phyloP scores from a whole-genome alignment of 306 rosid genomes.

The Cicer judaicum region DNA sequence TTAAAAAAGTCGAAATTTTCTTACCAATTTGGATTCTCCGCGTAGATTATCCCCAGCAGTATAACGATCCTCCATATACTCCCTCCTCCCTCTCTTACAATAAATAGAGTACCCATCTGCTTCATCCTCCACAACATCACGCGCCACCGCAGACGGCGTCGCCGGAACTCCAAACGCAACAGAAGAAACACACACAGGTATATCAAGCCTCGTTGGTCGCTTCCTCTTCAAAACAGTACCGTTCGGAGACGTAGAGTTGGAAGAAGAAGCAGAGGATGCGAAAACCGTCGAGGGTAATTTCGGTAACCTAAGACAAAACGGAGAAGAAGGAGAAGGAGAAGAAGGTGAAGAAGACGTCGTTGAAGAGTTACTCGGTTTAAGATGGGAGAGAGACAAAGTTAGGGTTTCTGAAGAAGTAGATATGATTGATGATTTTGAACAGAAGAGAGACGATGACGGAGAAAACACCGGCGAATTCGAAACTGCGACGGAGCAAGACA shows the following conservation, averaged over 20 bases:
- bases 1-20: not conserved
- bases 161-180: conserved; percentile 50
- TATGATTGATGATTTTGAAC: conserved; percentile 54
- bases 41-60: conserved; percentile 66
- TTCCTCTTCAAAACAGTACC: conserved; percentile 80
- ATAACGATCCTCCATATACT: conserved; percentile 89
- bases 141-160: conserved; percentile 55
- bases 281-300: conserved; percentile 58
- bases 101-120: conserved; percentile 69
- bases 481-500: conserved; percentile 84
- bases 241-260: conserved; percentile 51
- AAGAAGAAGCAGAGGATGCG: conserved; percentile 40
- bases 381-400: conserved; percentile 53
- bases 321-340: conserved; percentile 68
- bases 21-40: conserved; percentile 82
- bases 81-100: conserved; percentile 92
- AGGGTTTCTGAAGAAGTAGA: conserved; percentile 61
- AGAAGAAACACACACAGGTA: conserved; percentile 61
- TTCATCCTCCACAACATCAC: conserved; percentile 68
- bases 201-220: conserved; percentile 75
- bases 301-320: conserved; percentile 67
- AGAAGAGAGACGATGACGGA: conserved; percentile 69
- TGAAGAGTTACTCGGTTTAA: conserved; percentile 46
- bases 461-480: conserved; percentile 85
- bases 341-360: conserved; percentile 50